These are phyloP conservation scores for Cutaneotrichosporon sp. DNA, from an alignment of 1,284 basidiomycete genomes.

Conservation along the genomic window DNA sequence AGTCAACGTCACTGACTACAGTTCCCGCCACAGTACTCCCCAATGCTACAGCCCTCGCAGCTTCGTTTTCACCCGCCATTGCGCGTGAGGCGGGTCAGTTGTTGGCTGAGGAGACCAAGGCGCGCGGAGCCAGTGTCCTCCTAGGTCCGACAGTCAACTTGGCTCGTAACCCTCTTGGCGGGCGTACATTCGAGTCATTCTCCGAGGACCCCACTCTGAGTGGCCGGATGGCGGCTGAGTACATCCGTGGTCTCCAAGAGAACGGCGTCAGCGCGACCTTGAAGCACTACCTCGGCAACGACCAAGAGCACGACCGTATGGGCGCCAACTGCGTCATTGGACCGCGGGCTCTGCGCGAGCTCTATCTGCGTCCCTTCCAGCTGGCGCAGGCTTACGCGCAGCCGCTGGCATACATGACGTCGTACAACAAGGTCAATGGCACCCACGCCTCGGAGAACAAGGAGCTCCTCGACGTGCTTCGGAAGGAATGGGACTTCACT, in stretches of 20 bases:
- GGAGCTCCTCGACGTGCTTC: constrained; percentile 50
- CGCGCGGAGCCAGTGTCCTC: constrained; percentile 65
- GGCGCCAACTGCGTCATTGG: constrained; percentile 30
- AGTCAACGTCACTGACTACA: too few species aligned
- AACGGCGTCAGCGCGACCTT: constrained; percentile 63
- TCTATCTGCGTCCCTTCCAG: constrained; percentile 78
- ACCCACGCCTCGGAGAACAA: constrained; percentile 72
- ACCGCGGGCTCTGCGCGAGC: constrained; percentile 68
- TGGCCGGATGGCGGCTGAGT: constrained; percentile 68
- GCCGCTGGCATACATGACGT: constrained; percentile 52
- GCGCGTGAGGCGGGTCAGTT: constrained; percentile 62
- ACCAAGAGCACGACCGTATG: constrained; percentile 46
- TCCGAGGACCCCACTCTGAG: constrained; percentile 76
- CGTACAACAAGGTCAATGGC: constrained; percentile 64
- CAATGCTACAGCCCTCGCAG: constrained; percentile 17
- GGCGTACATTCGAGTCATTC: constrained; percentile 63
- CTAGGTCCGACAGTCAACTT: constrained; percentile 80
- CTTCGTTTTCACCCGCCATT: constrained; percentile 59
- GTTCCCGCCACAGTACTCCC: too few species aligned
- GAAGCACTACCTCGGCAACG: constrained; percentile 52
- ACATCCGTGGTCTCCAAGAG: constrained; percentile 71
- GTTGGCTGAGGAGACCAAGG: constrained; percentile 70
- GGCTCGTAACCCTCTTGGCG: constrained; percentile 72
- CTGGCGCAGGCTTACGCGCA: constrained; percentile 65
- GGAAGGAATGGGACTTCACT: constrained; percentile 67